phyloP scores from a whole-genome alignment of 2,329 filamentous ascomycete species.

The Aspergillus uvarum region DNA sequence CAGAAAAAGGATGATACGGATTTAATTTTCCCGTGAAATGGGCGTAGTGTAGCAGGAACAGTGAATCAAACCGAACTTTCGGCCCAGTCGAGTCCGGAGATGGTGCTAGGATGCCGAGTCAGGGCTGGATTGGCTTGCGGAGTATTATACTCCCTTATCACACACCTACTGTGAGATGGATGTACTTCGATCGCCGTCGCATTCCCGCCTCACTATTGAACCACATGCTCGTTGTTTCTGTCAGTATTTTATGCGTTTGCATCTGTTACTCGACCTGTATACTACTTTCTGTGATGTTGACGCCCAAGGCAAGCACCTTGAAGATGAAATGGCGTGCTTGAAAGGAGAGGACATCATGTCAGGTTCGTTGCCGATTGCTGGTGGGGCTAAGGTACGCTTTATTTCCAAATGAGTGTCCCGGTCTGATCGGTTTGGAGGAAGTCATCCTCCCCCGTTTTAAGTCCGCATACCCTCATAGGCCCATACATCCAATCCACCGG shows the following conservation, averaged over 20 bases:
- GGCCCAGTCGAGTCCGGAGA: slow-evolving; percentile 26
- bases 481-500: not conserved
- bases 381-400: slow-evolving; percentile 29
- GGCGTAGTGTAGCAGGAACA: slow-evolving; percentile 9
- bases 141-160: slow-evolving; percentile 2
- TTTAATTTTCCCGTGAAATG: slow-evolving; percentile 36
- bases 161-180: not conserved
- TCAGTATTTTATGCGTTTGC: not conserved
- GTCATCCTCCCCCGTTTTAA: slow-evolving; percentile 8
- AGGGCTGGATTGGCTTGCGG: slow-evolving; percentile 5
- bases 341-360: slow-evolving; percentile 15
- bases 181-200: not conserved
- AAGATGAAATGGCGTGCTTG: not conserved
- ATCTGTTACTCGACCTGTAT: not conserved
- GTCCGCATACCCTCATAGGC: slow-evolving; percentile 2
- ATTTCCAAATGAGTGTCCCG: slow-evolving; percentile 37
- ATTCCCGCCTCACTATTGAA: not conserved
- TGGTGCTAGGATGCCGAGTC: slow-evolving; percentile 9
- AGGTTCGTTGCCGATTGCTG: slow-evolving; percentile 24
- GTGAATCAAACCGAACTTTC: slow-evolving; percentile 18
- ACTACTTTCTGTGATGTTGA: not conserved
- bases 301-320: not conserved
- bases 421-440: slow-evolving; percentile 25
- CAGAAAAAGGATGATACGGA: slow-evolving; percentile 28
- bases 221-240: not conserved